Evolutionary conservation across 352 stramenopile species (phyloP).

Genomic region (Phytophthora pistaciae): DNA sequence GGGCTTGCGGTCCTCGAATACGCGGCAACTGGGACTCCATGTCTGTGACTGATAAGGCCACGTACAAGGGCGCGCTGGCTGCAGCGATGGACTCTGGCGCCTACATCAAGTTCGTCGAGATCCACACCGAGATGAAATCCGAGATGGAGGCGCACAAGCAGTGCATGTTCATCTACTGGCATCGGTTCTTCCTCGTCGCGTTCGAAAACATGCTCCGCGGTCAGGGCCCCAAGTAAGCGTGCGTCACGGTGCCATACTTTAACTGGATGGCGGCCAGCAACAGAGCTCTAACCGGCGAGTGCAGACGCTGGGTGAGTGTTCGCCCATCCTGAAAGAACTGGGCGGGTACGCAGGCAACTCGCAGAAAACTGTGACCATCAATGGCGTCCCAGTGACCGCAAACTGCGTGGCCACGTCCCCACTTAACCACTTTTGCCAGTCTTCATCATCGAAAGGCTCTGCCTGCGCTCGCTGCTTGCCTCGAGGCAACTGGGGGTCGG

Average conservation of each 20-base stretch:
- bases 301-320: slow-evolving; percentile 57
- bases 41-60: slow-evolving; percentile 39
- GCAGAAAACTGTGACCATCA: slow-evolving; percentile 42
- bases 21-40: slow-evolving; percentile 52
- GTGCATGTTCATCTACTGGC: slow-evolving; percentile 88
- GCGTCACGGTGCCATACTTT: slow-evolving; percentile 80
- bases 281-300: slow-evolving; percentile 44
- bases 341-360: slow-evolving; percentile 32
- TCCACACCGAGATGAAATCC: slow-evolving; percentile 61
- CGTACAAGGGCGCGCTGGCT: slow-evolving; percentile 50
- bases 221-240: slow-evolving; percentile 53
- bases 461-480: slow-evolving; percentile 54
- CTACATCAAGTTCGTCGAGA: slow-evolving; percentile 65
- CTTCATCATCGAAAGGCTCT: slow-evolving; percentile 1
- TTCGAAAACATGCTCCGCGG: slow-evolving; percentile 86
- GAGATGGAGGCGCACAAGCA: slow-evolving; percentile 54
- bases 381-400: slow-evolving; percentile 41
- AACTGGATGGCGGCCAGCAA: slow-evolving; percentile 69
- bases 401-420: slow-evolving; percentile 45
- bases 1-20: slow-evolving; percentile 40
- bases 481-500: slow-evolving; percentile 44
- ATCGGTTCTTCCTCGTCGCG: slow-evolving; percentile 64
- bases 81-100: slow-evolving; percentile 57
- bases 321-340: slow-evolving; percentile 45
- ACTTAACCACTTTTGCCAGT: slow-evolving; percentile 69